Evolutionary conservation across 306 rosid genomes (phyloP), one percentile per base, ranked within the genome.

Genomic region (Comarum palustre): DNA sequence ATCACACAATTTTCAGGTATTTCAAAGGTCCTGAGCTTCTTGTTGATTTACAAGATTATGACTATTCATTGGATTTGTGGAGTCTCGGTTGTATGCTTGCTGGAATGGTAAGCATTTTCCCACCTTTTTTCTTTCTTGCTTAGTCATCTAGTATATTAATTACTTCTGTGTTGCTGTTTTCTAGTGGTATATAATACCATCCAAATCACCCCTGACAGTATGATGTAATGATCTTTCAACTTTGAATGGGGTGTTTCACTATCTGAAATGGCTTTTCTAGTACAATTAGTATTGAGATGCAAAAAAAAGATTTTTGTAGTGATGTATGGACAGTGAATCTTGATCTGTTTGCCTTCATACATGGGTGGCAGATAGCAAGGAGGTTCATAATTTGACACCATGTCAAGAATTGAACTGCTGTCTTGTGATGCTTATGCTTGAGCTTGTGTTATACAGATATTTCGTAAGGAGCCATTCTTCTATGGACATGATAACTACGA

Each of bases 71-170:
- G 75, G 97, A 92, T 76, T 78, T 92, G 82, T 92, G 97, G 97
- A 92, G 97, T 80, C 96, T 92, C 45, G 97, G 96, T 75, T 92
- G 97, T 82, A 92, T 92, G 97, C 82, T 92, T 75, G 97, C 97
- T 58, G 97, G 97, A 82, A 92, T 92, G 96, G 97, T 92, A 79
- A 86, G 90, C 74, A 58, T 52, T 65, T 50, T 62, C 52, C 17
- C 31, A 16, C 6, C 8, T 9, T 14, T 11, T 69, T 22, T 66
- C 67, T 69, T 22, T 66, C 67, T 20, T 29, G n/a, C 6, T 46
- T 63, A 29, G 19, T 2, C n/a, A 24, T 50, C 66, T 25, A 6
- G 39, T 29, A 22, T 75, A 34, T 50, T 20, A 27, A 3, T 34
- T 39, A 19, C 60, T 34, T 5, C 72, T 29, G 16, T 15, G 2